Conservation (phyloP, 768 basidiomycete species). For the Nidula microcarpa region DNA sequence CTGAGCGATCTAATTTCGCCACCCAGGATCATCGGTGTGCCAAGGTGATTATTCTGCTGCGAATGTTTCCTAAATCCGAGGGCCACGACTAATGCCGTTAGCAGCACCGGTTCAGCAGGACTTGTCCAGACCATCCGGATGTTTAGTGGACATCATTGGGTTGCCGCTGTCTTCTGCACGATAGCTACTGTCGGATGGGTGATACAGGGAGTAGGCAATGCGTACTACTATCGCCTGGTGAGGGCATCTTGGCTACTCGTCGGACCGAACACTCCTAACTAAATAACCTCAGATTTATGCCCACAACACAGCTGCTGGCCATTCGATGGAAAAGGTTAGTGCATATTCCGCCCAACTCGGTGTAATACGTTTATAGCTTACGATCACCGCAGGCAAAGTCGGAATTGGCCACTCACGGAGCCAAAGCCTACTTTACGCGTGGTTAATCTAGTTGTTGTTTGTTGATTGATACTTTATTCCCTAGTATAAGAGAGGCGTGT, state of each 20-base stretch:
- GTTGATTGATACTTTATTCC: neutral
- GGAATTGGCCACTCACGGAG: constrained; percentile 80
- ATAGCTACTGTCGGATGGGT: constrained; percentile 87
- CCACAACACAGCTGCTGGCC: constrained; percentile 80
- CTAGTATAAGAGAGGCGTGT: neutral
- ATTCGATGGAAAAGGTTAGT: constrained; percentile 78
- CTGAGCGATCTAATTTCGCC: constrained; percentile 24
- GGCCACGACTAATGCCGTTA: constrained; percentile 21
- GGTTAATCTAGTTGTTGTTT: constrained; percentile 45
- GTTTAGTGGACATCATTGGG: constrained; percentile 68
- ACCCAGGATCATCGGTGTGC: constrained; percentile 89
- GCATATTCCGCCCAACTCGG: neutral
- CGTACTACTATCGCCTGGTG: constrained; percentile 77
- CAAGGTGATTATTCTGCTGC: constrained; percentile 45
- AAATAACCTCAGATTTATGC: constrained; percentile 55
- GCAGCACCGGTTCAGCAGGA: constrained; percentile 90
- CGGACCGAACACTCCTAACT: constrained; percentile 5
- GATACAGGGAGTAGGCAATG: constrained; percentile 79
- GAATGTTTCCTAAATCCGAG: constrained; percentile 23
- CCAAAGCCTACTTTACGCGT: constrained; percentile 84
- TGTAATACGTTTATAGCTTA: too few species aligned
- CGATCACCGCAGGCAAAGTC: constrained; percentile 90
- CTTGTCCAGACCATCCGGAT: constrained; percentile 89
- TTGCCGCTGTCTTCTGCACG: constrained; percentile 77
- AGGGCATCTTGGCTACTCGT: neutral